Conservation (phyloP, 108 stramenopile species). For the Aurantiochytrium sp. region DNA sequence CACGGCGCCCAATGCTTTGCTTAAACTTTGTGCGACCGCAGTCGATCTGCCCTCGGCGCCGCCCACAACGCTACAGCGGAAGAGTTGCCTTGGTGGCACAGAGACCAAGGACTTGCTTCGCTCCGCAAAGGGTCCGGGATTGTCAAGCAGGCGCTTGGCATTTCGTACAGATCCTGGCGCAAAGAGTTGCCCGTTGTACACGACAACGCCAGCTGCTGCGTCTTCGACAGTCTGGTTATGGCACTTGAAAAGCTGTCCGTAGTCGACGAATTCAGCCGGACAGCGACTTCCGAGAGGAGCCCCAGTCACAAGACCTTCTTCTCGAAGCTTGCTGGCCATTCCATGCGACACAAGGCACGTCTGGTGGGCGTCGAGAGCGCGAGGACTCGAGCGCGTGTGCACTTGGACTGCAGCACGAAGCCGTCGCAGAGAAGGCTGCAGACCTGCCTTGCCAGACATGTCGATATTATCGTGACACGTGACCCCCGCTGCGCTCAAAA, state of each 20-base stretch:
- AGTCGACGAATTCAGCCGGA: not conserved
- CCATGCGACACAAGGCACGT: not conserved
- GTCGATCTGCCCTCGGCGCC: too few relatives aligned
- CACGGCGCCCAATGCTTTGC: too few relatives aligned
- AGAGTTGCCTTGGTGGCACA: too few relatives aligned
- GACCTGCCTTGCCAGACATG: not conserved
- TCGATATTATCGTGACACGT: not conserved
- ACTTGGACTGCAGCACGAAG: not conserved
- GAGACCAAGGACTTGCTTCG: too few relatives aligned
- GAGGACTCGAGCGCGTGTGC: not conserved
- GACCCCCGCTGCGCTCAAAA: not conserved
- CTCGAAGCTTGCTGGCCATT: not conserved
- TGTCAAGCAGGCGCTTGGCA: too few relatives aligned
- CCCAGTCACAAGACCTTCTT: not conserved
- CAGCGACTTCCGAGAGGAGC: not conserved
- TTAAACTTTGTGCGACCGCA: too few relatives aligned
- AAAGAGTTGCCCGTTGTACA: too few relatives aligned
- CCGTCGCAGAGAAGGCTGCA: not conserved
- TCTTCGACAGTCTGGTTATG: not conserved
- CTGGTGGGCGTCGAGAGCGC: not conserved
- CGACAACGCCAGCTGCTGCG: too few relatives aligned
- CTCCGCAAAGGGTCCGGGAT: too few relatives aligned
- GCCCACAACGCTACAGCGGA: too few relatives aligned
- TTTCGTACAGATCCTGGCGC: too few relatives aligned
- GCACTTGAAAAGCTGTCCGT: not conserved